Percentiles rank a stretch among this genome's conserved stretches.
These are phyloP conservation scores for Phytomonas serpens DNA, from an alignment of 208 protist species.

Conservation along the genomic window DNA sequence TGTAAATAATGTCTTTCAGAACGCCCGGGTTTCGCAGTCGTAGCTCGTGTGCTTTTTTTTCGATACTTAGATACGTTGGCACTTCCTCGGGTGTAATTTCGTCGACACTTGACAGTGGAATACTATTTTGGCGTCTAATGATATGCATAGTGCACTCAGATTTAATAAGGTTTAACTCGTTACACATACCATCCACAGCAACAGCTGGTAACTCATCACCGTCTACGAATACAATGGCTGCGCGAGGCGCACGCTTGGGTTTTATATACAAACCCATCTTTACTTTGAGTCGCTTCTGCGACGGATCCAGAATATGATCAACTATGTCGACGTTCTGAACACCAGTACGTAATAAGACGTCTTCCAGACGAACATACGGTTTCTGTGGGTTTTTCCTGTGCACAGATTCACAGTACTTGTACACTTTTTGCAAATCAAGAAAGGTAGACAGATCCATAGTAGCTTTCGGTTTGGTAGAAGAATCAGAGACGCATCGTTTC, in stretches of 20 bases:
- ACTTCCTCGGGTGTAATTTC: constrained; percentile 37
- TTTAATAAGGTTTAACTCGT: constrained; percentile 39
- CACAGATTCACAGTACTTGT: background rate
- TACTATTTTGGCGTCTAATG: constrained; percentile 31
- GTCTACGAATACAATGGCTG: constrained; percentile 63
- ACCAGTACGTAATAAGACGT: constrained; percentile 22
- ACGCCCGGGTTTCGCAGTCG: constrained; percentile 24
- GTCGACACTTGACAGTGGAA: constrained; percentile 33
- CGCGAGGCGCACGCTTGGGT: constrained; percentile 28
- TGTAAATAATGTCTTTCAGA: constrained; percentile 73
- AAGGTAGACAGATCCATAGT: constrained; percentile 2
- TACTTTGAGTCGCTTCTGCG: constrained; percentile 27
- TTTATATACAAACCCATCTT: constrained; percentile 31
- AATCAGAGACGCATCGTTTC: constrained; percentile 26
- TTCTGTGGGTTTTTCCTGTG: constrained; percentile 4
- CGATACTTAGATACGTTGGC: constrained; percentile 49
- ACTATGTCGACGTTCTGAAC: constrained; percentile 23
- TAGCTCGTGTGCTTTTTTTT: constrained; percentile 47
- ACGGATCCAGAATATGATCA: constrained; percentile 21
- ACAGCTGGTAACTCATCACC: constrained; percentile 44
- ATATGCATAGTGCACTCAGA: constrained; percentile 32
- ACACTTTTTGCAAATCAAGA: constrained; percentile 13
- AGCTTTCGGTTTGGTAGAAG: background rate
- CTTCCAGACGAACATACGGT: constrained; percentile 29
- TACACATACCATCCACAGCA: constrained; percentile 57